Evolutionary conservation across 1,284 basidiomycete genomes (phyloP), one percentile per base, ranked within the genome.

Genomic region (Athelia psychrophila): DNA sequence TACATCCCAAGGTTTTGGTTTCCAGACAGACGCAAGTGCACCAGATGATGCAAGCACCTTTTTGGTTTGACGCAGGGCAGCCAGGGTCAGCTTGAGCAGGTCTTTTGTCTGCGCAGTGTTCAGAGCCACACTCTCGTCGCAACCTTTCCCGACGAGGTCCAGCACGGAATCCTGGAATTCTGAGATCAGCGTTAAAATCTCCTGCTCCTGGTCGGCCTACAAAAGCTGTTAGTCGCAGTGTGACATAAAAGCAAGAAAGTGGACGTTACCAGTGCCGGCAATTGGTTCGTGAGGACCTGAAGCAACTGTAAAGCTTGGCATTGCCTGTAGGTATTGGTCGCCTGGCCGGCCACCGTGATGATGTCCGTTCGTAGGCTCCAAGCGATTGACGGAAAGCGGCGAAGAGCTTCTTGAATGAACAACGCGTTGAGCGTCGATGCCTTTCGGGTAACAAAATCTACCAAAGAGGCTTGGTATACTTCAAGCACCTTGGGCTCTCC

Each of bases 381-480:
- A 8, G 83, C 91, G 5, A 77, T 70, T 8, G 69, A 55, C 0
- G 91, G 84, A 69, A 83, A 81, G 36, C 91, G 84, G 25, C 79
- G 79, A 52, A 91, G 76, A 60, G 91, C 90, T 49, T 94, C 91
- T 51, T 84, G 76, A 69, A 98, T 84, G 73, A 97, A 95, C 35
- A 71, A 70, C 1, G 81, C 70, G 58, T 89, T 88, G 45, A 97
- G 75, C 32, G 81, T 75, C 3, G 91, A 94, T 42, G 84, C 80
- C 70, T 96, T 97, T 53, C 91, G 81, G 9, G 81, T 83, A 52
- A 90, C 74, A 64, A 93, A 97, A 69, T 95, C 92, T 16, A 73
- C 62, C 20, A 96, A 68, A 0, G 93, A 93, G 53, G 73, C 72
- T 42, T 75, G 76, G 66, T 97, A 96, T 8, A 77, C 68, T 22